Base-by-base conservation (phyloP, 345 rosid species). In the Populus nigra region DNA sequence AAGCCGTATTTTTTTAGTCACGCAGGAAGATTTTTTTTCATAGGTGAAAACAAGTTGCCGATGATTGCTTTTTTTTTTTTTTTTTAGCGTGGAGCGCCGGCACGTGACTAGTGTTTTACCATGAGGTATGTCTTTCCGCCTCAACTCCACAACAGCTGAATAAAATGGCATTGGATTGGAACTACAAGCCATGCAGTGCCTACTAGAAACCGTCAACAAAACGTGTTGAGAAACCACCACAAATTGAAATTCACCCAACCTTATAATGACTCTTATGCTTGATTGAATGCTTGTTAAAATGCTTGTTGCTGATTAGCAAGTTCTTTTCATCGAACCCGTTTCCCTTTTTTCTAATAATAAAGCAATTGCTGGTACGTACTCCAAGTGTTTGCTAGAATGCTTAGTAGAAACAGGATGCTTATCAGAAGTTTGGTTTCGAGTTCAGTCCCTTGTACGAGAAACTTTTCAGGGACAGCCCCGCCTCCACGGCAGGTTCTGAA, bases 401-500 rank as follows among this genome's bases (percentile, higher is more conserved):
- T 62, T 7, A 38, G 20, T 4, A 79, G 66, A 65, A 36, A 22
- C 29, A 11, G 5, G 76, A 77, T 87, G 90, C 47, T 83, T 20
- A 22, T 72, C 50, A 87, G 68, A 65, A 82, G 45, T 59, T 35
- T 81, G 80, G 55, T 84, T 13, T n/a, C 69, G 7, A 73, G 74
- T 71, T 67, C 73, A 45, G 29, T 80, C 67, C 49, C 74, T 70
- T 82, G 78, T n/a, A 73, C 67, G 71, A 90, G 91, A 85, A 57
- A 65, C 79, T 88, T 90, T 76, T 88, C 91, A 43, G 80, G 87
- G 17, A 47, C 73, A 69, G 53, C 83, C 45, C 77, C 84, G 5
- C 73, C 78, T 18, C 22, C 31, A 2, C 36, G 75, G 7, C 55
- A 67, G 29, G 65, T 80, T 65, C 92, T 91, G n/a, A 83, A 76